A percentile compares a stretch with the other conserved stretches of the same genome.
These are phyloP conservation scores for Boechera retrofracta DNA, from an alignment of 345 rosid genomes.

Conservation along the genomic window DNA sequence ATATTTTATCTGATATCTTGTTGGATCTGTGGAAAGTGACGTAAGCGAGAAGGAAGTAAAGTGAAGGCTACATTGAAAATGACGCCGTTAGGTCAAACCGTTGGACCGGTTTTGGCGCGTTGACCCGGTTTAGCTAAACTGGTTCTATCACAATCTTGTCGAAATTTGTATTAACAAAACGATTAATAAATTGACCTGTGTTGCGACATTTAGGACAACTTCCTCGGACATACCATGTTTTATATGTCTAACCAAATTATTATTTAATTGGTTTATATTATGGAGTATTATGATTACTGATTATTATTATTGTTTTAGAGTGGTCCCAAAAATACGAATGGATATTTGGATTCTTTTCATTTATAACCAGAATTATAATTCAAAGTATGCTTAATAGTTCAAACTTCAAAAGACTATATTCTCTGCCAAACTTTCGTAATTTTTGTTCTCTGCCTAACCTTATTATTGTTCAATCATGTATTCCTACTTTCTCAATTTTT, in stretches of 20 bases:
- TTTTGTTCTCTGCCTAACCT: neutral
- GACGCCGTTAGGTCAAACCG: constrained; percentile 27
- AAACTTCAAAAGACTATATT: neutral
- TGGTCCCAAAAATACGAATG: constrained; percentile 19
- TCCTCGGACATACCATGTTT: constrained; percentile 43
- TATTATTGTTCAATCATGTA: neutral
- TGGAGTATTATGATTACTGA: neutral
- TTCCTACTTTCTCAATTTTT: neutral
- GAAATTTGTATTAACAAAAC: neutral
- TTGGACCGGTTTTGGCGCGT: constrained; percentile 9
- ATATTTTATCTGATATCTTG: constrained; percentile 21
- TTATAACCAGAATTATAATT: constrained; percentile 5
- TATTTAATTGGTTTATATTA: constrained; percentile 4
- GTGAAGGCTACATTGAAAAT: constrained; percentile 12
- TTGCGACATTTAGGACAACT: constrained; percentile 25
- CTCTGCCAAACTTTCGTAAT: neutral
- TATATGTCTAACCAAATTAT: constrained; percentile 14
- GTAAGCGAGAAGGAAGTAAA: constrained; percentile 18
- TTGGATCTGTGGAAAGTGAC: constrained; percentile 47
- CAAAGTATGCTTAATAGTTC: neutral
- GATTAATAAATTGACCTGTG: constrained; percentile 24
- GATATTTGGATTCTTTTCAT: constrained; percentile 17
- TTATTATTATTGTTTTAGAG: neutral
- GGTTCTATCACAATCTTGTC: neutral
- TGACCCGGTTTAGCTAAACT: constrained; percentile 14